Conservation (phyloP, 2,329 filamentous ascomycete genomes). For the Fusarium torulosum region DNA sequence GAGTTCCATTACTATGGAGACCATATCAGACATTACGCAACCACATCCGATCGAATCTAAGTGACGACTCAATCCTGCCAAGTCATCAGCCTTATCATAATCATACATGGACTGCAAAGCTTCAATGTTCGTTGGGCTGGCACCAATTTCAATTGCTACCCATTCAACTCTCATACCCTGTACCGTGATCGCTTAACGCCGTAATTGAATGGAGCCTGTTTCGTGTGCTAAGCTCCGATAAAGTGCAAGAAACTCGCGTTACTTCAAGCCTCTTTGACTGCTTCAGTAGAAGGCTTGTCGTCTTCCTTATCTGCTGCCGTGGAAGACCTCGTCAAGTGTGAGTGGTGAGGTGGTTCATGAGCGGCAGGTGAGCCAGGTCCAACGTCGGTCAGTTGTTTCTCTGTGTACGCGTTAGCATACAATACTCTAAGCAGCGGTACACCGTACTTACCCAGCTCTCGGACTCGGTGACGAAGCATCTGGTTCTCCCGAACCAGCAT, state of each 20-base stretch:
- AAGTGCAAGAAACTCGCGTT: background rate
- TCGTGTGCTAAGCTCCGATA: background rate
- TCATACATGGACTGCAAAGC: background rate
- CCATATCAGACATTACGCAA: background rate
- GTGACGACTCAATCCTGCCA: background rate
- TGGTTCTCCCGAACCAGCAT: conserved; percentile 84
- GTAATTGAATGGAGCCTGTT: conserved; percentile 12
- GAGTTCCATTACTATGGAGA: background rate
- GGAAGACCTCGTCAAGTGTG: conserved; percentile 62
- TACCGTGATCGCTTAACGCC: conserved; percentile 32
- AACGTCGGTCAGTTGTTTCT: conserved; percentile 65
- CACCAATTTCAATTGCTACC: conserved; percentile 9
- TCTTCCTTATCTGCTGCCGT: conserved; percentile 58
- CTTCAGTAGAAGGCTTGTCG: conserved; percentile 29
- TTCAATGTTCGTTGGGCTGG: conserved; percentile 6
- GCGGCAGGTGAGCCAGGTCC: conserved; percentile 49
- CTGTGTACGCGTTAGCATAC: conserved; percentile 50
- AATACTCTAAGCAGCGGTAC: too few relatives aligned
- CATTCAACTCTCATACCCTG: conserved; percentile 5
- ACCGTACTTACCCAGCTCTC: conserved; percentile 75
- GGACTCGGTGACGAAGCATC: conserved; percentile 81
- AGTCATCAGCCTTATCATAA: background rate
- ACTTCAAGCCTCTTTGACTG: conserved; percentile 34
- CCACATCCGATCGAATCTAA: background rate
- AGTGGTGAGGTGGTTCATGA: conserved; percentile 63